These are phyloP conservation scores for Suillus alpinus DNA, from an alignment of 768 basidiomycete species.

Conservation along the genomic window DNA sequence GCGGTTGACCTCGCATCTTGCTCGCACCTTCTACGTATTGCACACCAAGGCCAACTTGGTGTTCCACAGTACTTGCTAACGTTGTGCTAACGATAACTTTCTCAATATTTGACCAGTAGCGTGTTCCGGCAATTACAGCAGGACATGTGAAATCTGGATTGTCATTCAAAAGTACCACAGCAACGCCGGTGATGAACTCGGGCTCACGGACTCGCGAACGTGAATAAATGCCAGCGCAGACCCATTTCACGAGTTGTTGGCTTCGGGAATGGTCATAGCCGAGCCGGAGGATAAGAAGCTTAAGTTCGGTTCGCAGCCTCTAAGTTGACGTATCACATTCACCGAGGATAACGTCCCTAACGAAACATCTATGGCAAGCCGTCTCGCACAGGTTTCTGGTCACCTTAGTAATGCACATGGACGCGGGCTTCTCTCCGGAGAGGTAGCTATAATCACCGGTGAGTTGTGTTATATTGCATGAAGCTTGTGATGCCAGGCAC, in stretches of 20 bases:
- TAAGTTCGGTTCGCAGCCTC: background rate
- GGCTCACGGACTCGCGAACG: background rate
- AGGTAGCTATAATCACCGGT: slow-evolving; percentile 88
- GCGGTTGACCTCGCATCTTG: background rate
- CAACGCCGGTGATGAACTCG: background rate
- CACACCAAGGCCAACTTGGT: too few species aligned
- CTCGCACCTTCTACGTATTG: too few species aligned
- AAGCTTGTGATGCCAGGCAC: slow-evolving; percentile 1
- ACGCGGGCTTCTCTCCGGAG: slow-evolving; percentile 64
- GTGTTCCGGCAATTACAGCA: background rate
- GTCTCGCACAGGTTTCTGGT: slow-evolving; percentile 67
- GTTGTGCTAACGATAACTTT: background rate
- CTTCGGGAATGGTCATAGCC: background rate
- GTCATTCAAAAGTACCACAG: background rate
- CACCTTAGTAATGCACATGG: slow-evolving; percentile 54
- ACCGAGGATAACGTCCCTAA: background rate
- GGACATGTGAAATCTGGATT: background rate
- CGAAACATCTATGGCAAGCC: slow-evolving; percentile 43
- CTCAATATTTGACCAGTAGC: background rate
- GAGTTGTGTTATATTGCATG: slow-evolving; percentile 19
- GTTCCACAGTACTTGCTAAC: too few species aligned
- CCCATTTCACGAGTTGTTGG: background rate
- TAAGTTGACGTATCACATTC: background rate
- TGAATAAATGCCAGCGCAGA: background rate
- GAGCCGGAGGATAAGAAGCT: background rate